Evolutionary conservation across 2,329 filamentous ascomycete species (phyloP).

Genomic region (Diplodia seriata): DNA sequence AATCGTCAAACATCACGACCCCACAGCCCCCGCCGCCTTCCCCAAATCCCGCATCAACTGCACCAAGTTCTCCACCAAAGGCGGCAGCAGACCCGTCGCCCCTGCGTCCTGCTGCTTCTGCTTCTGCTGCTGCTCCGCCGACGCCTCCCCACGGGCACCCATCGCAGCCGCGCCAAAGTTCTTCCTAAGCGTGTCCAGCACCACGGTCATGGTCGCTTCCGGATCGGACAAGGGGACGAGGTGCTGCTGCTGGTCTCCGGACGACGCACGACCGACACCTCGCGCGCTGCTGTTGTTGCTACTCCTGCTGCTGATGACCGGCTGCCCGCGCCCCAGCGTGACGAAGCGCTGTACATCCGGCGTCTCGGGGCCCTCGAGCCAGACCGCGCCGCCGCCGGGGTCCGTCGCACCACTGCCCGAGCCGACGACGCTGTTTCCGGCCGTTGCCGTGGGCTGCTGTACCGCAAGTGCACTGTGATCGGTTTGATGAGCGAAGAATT

Average conservation of each 20-base stretch:
- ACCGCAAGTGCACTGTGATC: neutral
- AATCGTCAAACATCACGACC: neutral
- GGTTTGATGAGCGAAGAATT: neutral
- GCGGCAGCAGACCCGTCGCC: conserved; percentile 52
- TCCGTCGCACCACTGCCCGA: neutral
- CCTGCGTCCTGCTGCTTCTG: conserved; percentile 41
- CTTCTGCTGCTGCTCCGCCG: conserved; percentile 34
- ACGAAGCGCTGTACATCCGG: conserved; percentile 64
- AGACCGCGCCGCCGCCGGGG: conserved; percentile 38
- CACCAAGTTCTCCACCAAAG: conserved; percentile 72
- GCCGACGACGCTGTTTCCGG: neutral
- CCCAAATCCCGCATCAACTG: conserved; percentile 68
- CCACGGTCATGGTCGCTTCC: conserved; percentile 64
- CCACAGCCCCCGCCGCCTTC: conserved; percentile 50
- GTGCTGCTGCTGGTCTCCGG: conserved; percentile 33
- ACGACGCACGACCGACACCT: neutral
- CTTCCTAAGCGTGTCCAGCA: conserved; percentile 65
- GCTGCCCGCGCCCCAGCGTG: conserved; percentile 61
- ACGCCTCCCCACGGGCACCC: neutral
- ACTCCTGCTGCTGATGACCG: conserved; percentile 54
- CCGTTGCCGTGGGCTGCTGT: neutral
- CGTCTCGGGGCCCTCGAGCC: conserved; percentile 65
- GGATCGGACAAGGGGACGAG: conserved; percentile 60
- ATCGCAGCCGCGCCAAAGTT: conserved; percentile 42
- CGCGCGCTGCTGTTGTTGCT: conserved; percentile 36